These are phyloP conservation scores for Rosa rugosa DNA, from an alignment of 306 rosid genomes.

Conservation along the genomic window DNA sequence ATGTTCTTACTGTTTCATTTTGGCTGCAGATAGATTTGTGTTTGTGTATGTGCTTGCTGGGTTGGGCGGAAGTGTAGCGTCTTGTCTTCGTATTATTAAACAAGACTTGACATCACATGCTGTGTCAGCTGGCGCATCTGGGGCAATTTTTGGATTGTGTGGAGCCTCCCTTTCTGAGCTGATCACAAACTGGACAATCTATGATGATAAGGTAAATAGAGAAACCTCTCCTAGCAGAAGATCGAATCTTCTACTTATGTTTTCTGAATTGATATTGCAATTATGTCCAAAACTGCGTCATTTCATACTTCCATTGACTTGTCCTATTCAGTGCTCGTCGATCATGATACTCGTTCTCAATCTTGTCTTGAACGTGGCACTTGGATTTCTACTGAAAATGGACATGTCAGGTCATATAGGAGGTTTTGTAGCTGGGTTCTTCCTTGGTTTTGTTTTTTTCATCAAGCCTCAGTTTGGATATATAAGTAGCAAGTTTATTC, in stretches of 20 bases:
- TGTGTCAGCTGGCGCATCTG: slow-evolving; percentile 87
- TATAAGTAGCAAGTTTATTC: slow-evolving; percentile 51
- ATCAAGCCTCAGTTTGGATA: slow-evolving; percentile 87
- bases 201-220: slow-evolving; percentile 61
- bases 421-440: slow-evolving; percentile 68
- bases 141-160: slow-evolving; percentile 82
- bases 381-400: slow-evolving; percentile 72
- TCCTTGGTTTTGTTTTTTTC: slow-evolving; percentile 73
- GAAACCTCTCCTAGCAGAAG: background rate
- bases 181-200: slow-evolving; percentile 80
- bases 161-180: slow-evolving; percentile 96
- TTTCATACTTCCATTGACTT: background rate
- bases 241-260: no score
- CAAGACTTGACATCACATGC: background rate
- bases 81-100: slow-evolving; percentile 37
- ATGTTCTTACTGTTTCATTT: slow-evolving; percentile 18
- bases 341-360: slow-evolving; percentile 49
- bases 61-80: slow-evolving; percentile 75
- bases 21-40: slow-evolving; percentile 66
- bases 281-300: no score
- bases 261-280: background rate
- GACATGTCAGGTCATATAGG: slow-evolving; percentile 94
- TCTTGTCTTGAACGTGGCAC: slow-evolving; percentile 61
- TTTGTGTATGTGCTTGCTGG: slow-evolving; percentile 61
- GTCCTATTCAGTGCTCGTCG: slow-evolving; percentile 58